Percentiles rank a stretch among this genome's conserved stretches.
Conservation (phyloP, 805 yeast genomes). For the Wickerhamomyces rabaulensis region DNA sequence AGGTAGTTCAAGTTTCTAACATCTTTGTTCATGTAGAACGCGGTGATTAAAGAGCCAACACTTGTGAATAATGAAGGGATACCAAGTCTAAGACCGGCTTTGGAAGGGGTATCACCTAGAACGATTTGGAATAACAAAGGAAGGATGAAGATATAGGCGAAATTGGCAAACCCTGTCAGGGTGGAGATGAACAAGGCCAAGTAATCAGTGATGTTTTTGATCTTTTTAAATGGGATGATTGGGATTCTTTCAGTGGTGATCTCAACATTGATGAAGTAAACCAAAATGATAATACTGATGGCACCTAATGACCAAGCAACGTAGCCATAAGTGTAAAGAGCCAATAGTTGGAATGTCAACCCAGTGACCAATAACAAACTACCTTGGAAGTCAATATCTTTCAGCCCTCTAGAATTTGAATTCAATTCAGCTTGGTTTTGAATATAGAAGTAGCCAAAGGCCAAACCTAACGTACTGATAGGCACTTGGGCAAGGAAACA, state of each 20-base stretch:
- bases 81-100: constrained; percentile 36
- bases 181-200: constrained; percentile 27
- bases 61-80: constrained; percentile 38
- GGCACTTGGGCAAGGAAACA: constrained; percentile 33
- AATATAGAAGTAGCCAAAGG: constrained; percentile 25
- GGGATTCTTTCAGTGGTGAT: constrained; percentile 24
- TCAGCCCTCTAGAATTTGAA: constrained; percentile 8
- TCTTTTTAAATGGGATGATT: constrained; percentile 29
- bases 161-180: constrained; percentile 33
- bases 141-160: constrained; percentile 35
- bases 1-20: constrained; percentile 23
- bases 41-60: constrained; percentile 37
- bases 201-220: constrained; percentile 21
- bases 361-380: constrained; percentile 29
- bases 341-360: constrained; percentile 26
- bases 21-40: constrained; percentile 31
- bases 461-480: constrained; percentile 26
- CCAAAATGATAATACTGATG: constrained; percentile 11
- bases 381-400: constrained; percentile 31
- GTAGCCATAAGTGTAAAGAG: constrained; percentile 20
- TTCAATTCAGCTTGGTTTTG: constrained; percentile 25
- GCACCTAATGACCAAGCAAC: constrained; percentile 4
- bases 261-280: constrained; percentile 20
- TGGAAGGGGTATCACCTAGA: constrained; percentile 34
- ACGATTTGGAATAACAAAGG: constrained; percentile 39